These are phyloP conservation scores for Fusarium sp. DNA, from an alignment of 2,329 filamentous ascomycete genomes.

Conservation along the genomic window DNA sequence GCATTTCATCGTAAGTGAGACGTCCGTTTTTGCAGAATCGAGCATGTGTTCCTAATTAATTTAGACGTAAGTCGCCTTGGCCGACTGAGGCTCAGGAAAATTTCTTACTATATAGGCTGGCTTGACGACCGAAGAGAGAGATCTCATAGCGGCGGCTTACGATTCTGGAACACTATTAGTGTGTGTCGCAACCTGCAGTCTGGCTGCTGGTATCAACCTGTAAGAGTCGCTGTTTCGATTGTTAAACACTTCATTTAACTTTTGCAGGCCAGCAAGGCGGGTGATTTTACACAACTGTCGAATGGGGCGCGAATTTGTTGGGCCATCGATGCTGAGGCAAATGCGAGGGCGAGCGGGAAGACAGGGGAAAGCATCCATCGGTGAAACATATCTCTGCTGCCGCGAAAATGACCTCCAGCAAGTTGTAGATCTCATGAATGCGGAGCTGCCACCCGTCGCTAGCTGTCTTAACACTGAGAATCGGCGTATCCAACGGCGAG, in stretches of 20 bases:
- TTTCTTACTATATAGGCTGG: constrained; percentile 59
- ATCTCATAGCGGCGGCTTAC: constrained; percentile 75
- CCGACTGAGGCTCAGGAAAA: not conserved
- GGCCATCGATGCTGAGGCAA: constrained; percentile 80
- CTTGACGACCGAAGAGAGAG: constrained; percentile 78
- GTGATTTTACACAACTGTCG: constrained; percentile 79
- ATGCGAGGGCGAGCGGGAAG: constrained; percentile 82
- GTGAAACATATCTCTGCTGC: constrained; percentile 81
- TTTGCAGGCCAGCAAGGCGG: constrained; percentile 64
- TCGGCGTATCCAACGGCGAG: constrained; percentile 70
- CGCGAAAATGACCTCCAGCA: constrained; percentile 72
- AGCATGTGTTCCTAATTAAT: constrained; percentile 2
- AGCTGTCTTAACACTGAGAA: constrained; percentile 75
- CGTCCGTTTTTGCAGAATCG: not conserved
- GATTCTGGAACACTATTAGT: constrained; percentile 73
- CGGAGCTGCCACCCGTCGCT: constrained; percentile 73
- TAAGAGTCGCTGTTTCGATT: constrained; percentile 32
- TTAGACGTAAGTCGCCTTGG: constrained; percentile 49
- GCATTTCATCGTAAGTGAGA: constrained; percentile 71
- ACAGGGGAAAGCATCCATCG: constrained; percentile 79
- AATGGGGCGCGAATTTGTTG: constrained; percentile 80
- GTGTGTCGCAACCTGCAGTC: constrained; percentile 78
- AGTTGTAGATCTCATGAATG: constrained; percentile 74
- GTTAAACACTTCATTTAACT: constrained; percentile 12
- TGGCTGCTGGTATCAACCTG: constrained; percentile 85